phyloP scores from a whole-genome alignment of 495 filamentous ascomycete genomes.

The Poronia punctata region DNA sequence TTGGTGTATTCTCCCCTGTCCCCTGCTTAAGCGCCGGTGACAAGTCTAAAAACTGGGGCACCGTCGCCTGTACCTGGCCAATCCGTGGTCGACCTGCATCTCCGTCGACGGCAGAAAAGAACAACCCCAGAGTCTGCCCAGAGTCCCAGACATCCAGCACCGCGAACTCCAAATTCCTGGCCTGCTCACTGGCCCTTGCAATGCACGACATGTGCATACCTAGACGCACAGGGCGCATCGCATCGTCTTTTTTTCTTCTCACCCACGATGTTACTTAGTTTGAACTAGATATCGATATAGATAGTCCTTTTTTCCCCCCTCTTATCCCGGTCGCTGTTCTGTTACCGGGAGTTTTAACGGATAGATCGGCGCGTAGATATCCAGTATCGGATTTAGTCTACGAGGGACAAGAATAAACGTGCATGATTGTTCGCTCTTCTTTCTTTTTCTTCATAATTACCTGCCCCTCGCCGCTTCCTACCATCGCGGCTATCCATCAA shows the following conservation, averaged over 20 bases:
- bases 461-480: background rate
- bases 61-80: background rate
- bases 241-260: no score
- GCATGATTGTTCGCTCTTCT: no score
- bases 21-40: constrained; percentile 8
- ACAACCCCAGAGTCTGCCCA: background rate
- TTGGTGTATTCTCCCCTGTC: background rate
- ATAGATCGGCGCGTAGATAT: no score
- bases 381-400: no score
- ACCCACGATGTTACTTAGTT: constrained; percentile 1
- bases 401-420: no score
- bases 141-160: no score
- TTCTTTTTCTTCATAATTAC: constrained; percentile 3
- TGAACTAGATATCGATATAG: no score
- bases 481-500: background rate
- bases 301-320: no score
- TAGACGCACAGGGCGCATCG: constrained; percentile 2
- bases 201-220: background rate
- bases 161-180: constrained; percentile 3
- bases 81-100: constrained; percentile 1
- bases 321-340: no score
- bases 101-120: background rate
- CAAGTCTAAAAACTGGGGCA: background rate
- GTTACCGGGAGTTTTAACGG: no score
- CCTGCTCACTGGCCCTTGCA: constrained; percentile 5